Conservation (phyloP, 1,284 basidiomycete genomes). For the Amylostereum chailletii region DNA sequence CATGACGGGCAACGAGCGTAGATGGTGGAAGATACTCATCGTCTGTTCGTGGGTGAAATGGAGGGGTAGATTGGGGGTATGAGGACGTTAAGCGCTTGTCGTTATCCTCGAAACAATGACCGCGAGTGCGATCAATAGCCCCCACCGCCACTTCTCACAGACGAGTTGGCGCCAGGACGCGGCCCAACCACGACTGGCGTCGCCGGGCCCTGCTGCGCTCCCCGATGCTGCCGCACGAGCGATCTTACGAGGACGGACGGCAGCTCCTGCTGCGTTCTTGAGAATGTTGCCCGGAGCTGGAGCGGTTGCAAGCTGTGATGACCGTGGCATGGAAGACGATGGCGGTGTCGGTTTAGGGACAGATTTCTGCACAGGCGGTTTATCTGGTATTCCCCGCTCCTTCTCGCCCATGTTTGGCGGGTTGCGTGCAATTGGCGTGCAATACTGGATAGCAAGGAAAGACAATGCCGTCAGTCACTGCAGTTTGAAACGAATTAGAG, state of each 20-base stretch:
- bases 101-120: slow-evolving; percentile 61
- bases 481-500: background rate
- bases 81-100: slow-evolving; percentile 3
- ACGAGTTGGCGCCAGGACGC: slow-evolving; percentile 54
- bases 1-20: slow-evolving; percentile 2
- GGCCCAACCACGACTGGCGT: slow-evolving; percentile 17
- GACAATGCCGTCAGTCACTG: slow-evolving; percentile 3
- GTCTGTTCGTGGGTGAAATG: background rate
- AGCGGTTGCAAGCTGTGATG: slow-evolving; percentile 5
- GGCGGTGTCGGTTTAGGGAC: slow-evolving; percentile 11
- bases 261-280: slow-evolving; percentile 4
- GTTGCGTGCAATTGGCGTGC: slow-evolving; percentile 54
- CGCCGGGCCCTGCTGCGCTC: slow-evolving; percentile 10
- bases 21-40: slow-evolving; percentile 8
- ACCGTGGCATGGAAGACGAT: slow-evolving; percentile 9
- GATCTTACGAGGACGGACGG: slow-evolving; percentile 10
- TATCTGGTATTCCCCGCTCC: slow-evolving; percentile 46
- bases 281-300: background rate
- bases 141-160: slow-evolving; percentile 81
- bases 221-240: slow-evolving; percentile 6
- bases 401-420: slow-evolving; percentile 85
- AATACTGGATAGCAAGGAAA: slow-evolving; percentile 42
- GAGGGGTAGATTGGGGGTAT: background rate
- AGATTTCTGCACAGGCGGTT: slow-evolving; percentile 6
- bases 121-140: slow-evolving; percentile 66